phyloP scores from a whole-genome alignment of 2,329 filamentous ascomycete species.

The Alternaria gaisen region DNA sequence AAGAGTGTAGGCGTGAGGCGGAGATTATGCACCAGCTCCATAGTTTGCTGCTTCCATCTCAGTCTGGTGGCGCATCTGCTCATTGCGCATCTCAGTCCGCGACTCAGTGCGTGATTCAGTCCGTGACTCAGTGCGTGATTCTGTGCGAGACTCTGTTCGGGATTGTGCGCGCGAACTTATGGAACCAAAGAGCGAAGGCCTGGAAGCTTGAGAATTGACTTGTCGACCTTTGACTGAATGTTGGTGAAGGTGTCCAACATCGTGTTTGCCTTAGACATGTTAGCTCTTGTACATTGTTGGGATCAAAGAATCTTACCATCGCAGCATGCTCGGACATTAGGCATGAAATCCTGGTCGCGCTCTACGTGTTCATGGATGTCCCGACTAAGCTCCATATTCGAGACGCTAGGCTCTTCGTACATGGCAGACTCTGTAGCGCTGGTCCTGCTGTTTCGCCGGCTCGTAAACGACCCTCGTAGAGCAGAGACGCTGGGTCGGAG shows the following conservation, averaged over 20 bases:
- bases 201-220: constrained; percentile 32
- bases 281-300: constrained; percentile 19
- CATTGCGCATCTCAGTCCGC: constrained; percentile 35
- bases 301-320: constrained; percentile 74
- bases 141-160: constrained; percentile 31
- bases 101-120: constrained; percentile 34
- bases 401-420: constrained; percentile 69
- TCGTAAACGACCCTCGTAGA: constrained; percentile 61
- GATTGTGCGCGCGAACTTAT: constrained; percentile 49
- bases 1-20: constrained; percentile 19
- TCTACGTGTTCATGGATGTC: constrained; percentile 81
- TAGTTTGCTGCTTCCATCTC: constrained; percentile 40
- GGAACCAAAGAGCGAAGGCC: constrained; percentile 43
- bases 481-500: constrained; percentile 52
- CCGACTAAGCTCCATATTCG: constrained; percentile 78
- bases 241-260: constrained; percentile 57
- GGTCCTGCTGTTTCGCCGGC: constrained; percentile 54
- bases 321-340: constrained; percentile 97
- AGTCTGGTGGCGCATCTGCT: constrained; percentile 32
- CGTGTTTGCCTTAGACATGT: constrained; percentile 55
- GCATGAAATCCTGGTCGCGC: constrained; percentile 78
- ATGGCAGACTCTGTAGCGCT: constrained; percentile 45
- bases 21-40: constrained; percentile 38
- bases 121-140: constrained; percentile 33
- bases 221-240: constrained; percentile 46